Percentiles rank a stretch among this genome's conserved stretches.
phyloP scores from a whole-genome alignment of 73 alveolate species.

The Uronychia binucleata region DNA sequence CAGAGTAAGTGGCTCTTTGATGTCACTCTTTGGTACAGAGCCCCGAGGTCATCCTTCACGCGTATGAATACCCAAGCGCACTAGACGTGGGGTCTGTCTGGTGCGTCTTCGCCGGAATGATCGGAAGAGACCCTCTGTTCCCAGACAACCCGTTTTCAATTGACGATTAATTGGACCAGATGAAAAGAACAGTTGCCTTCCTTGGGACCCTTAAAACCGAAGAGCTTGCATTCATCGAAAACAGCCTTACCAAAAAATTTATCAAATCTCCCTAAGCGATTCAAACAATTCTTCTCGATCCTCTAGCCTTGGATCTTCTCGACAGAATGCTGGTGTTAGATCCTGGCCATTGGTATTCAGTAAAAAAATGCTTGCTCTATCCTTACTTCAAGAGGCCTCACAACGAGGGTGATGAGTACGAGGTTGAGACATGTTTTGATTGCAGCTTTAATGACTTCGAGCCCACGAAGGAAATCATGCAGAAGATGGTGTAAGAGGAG shows the following conservation, averaged over 20 bases:
- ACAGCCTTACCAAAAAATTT: constrained; percentile 85
- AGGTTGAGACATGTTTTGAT: constrained; percentile 61
- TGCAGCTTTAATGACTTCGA: constrained; percentile 65
- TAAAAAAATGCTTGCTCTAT: constrained; percentile 59
- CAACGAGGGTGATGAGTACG: constrained; percentile 60
- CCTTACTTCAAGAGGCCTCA: constrained; percentile 63
- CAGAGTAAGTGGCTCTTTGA: constrained; percentile 50
- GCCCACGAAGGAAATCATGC: constrained; percentile 54
- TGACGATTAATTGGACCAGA: constrained; percentile 83
- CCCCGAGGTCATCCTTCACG: constrained; percentile 72
- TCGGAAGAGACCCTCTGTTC: constrained; percentile 55
- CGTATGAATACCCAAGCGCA: constrained; percentile 48
- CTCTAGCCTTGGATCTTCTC: constrained; percentile 78
- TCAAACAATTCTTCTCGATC: constrained; percentile 79
- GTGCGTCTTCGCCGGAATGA: constrained; percentile 71
- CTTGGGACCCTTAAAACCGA: constrained; percentile 91
- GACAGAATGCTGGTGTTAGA: constrained; percentile 62
- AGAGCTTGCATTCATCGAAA: constrained; percentile 88
- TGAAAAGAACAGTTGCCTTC: constrained; percentile 82
- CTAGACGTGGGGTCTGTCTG: constrained; percentile 80
- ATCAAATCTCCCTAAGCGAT: constrained; percentile 80
- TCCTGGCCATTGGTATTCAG: constrained; percentile 65
- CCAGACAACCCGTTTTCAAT: too few species aligned
- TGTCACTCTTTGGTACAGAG: constrained; percentile 73
- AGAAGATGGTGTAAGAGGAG: constrained; percentile 62